Base-by-base conservation (phyloP, 2,329 filamentous ascomycete genomes). In the Neopestalotiopsis sp. region DNA sequence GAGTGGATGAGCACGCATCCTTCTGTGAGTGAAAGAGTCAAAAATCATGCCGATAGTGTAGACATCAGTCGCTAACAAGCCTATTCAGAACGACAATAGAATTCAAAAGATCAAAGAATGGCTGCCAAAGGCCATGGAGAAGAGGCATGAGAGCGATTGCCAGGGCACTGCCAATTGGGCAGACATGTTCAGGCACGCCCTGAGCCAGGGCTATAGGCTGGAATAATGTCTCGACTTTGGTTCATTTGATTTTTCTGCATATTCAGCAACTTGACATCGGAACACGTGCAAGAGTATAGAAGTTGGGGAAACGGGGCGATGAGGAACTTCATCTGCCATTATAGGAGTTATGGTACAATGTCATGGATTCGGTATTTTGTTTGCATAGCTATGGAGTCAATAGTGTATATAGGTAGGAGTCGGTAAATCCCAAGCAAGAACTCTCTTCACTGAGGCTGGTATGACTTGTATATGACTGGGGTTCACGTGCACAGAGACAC, bases 1-100 rank as follows among this genome's bases (percentile, higher is more conserved):
- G 90, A 94, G 79, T 91, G 93, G 82, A 80, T 94, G 74, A 92
- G 89, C 75, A 95, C 93, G 5, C 93, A 95, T 81, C 93, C 93
- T 45, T 91, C 90, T 71, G 88, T 90, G 81, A 69, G 87, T 81
- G 20, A 40, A 14, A 28, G 24, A 28, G 24, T 28, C 24, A 28
- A 28, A 28, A 3, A 40, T 49, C 3, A 57, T 13, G 30, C 17
- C 10, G 7, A 14, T 9, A 24, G 6, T 20, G 9, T 14, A 24
- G 17, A 40, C 13, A 20, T n/a, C 12, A 5, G n/a, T 17, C 59
- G 24, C 71, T 76, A 38, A 78, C 59, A 45, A 68, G 34, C 10
- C n/a, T 34, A 30, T 42, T 42, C 70, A 89, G 81, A 90, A 90
- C 73, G 84, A 88, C 68, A 88, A 88, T 69, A 83, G 92, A 28